Evolutionary conservation across 495 filamentous ascomycete species (phyloP).

Genomic region (Aspergillus indologenus): DNA sequence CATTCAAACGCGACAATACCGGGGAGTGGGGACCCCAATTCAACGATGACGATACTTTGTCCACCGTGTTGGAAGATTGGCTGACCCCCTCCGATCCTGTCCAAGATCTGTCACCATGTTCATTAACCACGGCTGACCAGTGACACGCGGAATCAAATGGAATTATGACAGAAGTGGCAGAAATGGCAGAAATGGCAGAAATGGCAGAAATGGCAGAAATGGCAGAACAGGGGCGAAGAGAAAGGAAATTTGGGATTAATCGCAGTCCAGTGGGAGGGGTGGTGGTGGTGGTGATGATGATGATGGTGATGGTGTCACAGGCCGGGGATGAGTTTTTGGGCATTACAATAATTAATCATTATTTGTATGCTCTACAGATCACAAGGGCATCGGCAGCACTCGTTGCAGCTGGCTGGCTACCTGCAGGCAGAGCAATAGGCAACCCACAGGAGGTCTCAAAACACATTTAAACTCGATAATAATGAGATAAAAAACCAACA

Average conservation of each 20-base stretch:
- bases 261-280: not conserved
- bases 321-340: slow-evolving; percentile 1
- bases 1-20: not conserved
- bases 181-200: too few relatives aligned
- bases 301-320: slow-evolving; percentile 5
- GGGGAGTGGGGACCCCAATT: not conserved
- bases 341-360: not conserved
- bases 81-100: not conserved
- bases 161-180: not conserved
- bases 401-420: not conserved
- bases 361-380: not conserved
- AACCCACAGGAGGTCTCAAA: not conserved
- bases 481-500: too few relatives aligned
- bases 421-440: not conserved
- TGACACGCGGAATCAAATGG: not conserved
- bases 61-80: not conserved
- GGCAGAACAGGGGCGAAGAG: not conserved
- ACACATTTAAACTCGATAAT: too few relatives aligned
- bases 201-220: not conserved
- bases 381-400: not conserved
- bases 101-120: not conserved
- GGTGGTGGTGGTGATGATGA: not conserved
- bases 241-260: not conserved
- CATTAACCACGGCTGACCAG: not conserved
- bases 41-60: slow-evolving; percentile 8